Evolutionary conservation across 2,329 filamentous ascomycete genomes (phyloP), one percentile per base, ranked within the genome.

Genomic region (Esteya vermicola): DNA sequence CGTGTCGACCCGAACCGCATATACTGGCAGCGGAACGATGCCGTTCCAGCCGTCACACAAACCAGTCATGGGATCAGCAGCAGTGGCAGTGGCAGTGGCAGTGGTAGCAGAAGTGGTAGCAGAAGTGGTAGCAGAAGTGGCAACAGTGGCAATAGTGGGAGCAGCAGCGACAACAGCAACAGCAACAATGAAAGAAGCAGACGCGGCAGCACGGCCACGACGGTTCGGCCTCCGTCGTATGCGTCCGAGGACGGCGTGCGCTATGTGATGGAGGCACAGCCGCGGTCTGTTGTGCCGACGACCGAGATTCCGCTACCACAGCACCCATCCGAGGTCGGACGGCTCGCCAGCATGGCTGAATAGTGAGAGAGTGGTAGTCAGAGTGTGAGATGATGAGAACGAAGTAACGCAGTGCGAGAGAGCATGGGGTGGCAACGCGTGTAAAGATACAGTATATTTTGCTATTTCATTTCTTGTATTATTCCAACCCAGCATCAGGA

Each of bases 1-100:
- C 70, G 83, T 36, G 80, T 86, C 25, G 81, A 93, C 51, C 85
- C 85, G 1, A 75, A 89, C 52, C 66, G 85, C 13, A 66, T 93
- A 21, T 85, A 82, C 54, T 93, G 85, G 85, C 77, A 81, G 56
- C 73, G 80, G 28, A 81, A 77, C 47, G 63, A 53, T 56, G 4
- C 38, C 21, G 41, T 33, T 67, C 1, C 27, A 22, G 41, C 45
- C 13, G 31, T 22, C 19, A 40, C n/a, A n/a, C n/a, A n/a, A n/a
- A n/a, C n/a, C n/a, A n/a, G n/a, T n/a, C n/a, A n/a, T n/a, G n/a
- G n/a, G n/a, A n/a, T n/a, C n/a, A n/a, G n/a, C n/a, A 39, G 30
- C 10, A 32, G 25, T 36, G 13, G 25, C 33, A 34, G 14, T 28
- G 18, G 43, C 36, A 20, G 43, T 26, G 28, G 46, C 16, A 32